Base-by-base conservation (phyloP, 371 early-diverging fungal species). In the Rhizopus stolonifer region DNA sequence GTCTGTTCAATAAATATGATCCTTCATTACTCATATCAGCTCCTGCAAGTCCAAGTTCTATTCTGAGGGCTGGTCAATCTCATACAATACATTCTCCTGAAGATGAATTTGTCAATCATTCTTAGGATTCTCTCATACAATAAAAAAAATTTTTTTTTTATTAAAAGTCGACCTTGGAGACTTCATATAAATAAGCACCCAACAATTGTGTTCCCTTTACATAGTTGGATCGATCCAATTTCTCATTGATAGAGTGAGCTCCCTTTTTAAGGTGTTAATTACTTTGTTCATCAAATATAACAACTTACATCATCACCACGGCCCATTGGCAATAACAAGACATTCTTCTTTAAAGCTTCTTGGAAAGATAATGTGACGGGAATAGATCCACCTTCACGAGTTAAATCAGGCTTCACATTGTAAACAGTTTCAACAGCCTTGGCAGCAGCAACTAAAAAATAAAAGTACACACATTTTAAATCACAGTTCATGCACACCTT, bases 281-380 rank as follows among this genome's bases (percentile, higher is more conserved):
- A n/a, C n/a, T n/a, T n/a, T n/a, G n/a, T n/a, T n/a, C n/a, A n/a
- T n/a, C n/a, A n/a, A n/a, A n/a, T n/a, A n/a, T n/a, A n/a, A n/a
- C n/a, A n/a, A 66, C 78, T 70, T 65, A 77, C 78, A 64, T 94
- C 93, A 74, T 92, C 93, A 61, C 79, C 84, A 60, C 84, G 82
- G 44, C 96, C 96, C 94, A 95, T 93, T 29, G 95, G 96, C 62
- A 95, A 77, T 60, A 96, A 79, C 52, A 95, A 70, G 18, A 95
- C 94, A 65, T 88, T 93, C 82, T 89, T 89, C 51, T 89, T 72
- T 22, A 98, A 79, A 24, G 91, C 90, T 63, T 96, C 94, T 82
- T 96, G 93, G 85, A 98, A 96, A 18, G 94, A 93, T 54, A 98
- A 80, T 10, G 97, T 96, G 18, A 98, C 95, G n/a, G 98, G 98